These are phyloP conservation scores for Xylariales sp. DNA, from an alignment of 2,329 filamentous ascomycete species.

Conservation along the genomic window DNA sequence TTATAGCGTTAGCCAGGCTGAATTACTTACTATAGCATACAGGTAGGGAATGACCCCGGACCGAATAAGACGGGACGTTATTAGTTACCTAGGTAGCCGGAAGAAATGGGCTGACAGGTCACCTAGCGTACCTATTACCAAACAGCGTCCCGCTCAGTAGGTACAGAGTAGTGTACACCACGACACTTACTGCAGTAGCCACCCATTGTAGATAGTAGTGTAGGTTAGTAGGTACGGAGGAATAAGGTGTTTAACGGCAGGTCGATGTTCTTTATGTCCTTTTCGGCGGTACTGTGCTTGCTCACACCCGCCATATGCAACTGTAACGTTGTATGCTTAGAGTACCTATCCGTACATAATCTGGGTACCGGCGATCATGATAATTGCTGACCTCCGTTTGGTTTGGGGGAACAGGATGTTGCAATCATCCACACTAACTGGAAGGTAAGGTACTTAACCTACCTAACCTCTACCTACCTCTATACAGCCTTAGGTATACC, in stretches of 20 bases:
- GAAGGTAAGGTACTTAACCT: not conserved
- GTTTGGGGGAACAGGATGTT: not conserved
- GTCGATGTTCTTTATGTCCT: constrained; percentile 9
- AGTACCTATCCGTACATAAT: not conserved
- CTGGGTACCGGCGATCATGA: not conserved
- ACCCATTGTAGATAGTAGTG: too few species aligned
- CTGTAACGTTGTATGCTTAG: constrained; percentile 30
- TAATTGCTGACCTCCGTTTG: not conserved
- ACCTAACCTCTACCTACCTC: too few species aligned
- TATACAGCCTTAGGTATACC: too few species aligned
- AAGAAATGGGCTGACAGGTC: not conserved
- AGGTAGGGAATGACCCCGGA: not conserved
- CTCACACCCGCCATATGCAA: not conserved
- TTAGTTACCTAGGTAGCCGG: not conserved
- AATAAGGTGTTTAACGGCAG: constrained; percentile 23
- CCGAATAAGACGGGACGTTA: too few species aligned
- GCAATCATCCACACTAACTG: not conserved
- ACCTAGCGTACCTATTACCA: too few species aligned
- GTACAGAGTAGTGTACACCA: too few species aligned
- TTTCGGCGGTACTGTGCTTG: constrained; percentile 1
- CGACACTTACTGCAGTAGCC: too few species aligned
- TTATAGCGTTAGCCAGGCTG: not conserved
- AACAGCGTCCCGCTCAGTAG: too few species aligned
- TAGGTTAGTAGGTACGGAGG: too few species aligned
- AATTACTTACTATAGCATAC: too few species aligned